Conservation (phyloP, 495 filamentous ascomycete species). For the Podospora didyma region DNA sequence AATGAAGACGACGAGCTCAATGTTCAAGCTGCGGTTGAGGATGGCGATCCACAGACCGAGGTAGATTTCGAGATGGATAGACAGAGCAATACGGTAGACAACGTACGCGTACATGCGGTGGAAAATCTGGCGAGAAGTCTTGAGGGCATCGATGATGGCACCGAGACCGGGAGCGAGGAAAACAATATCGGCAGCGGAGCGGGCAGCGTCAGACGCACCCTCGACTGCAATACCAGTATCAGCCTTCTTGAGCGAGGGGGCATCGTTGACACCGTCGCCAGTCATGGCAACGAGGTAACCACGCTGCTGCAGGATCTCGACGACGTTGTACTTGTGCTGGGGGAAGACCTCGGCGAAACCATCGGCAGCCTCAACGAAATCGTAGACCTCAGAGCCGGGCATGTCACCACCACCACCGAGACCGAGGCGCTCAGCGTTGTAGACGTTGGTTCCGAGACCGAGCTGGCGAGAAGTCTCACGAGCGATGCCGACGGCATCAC, state of each 20-base stretch:
- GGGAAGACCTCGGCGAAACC: constrained; percentile 96
- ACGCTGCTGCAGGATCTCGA: constrained; percentile 94
- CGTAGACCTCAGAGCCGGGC: constrained; percentile 87
- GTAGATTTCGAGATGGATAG: constrained; percentile 84
- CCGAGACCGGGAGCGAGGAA: constrained; percentile 88
- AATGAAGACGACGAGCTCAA: constrained; percentile 85
- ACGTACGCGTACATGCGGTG: constrained; percentile 97
- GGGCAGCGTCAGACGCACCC: constrained; percentile 87
- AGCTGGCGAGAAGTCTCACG: constrained; percentile 86
- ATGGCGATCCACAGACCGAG: constrained; percentile 88
- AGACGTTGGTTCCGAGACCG: constrained; percentile 89
- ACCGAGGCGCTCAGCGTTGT: constrained; percentile 85
- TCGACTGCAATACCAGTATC: constrained; percentile 93
- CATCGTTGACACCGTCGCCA: constrained; percentile 97
- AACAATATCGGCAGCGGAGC: constrained; percentile 90
- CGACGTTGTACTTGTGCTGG: constrained; percentile 97
- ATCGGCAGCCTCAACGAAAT: constrained; percentile 93
- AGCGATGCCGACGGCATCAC: constrained; percentile 91
- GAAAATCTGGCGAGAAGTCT: constrained; percentile 93
- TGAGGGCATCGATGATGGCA: constrained; percentile 88
- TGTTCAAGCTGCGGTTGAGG: constrained; percentile 75
- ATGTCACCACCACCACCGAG: constrained; percentile 81
- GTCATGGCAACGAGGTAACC: constrained; percentile 97
- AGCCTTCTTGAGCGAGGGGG: constrained; percentile 92
- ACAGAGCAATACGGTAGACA: constrained; percentile 91